Conservation (phyloP, 805 yeast species). For the Zygoascus biomembranicola region DNA sequence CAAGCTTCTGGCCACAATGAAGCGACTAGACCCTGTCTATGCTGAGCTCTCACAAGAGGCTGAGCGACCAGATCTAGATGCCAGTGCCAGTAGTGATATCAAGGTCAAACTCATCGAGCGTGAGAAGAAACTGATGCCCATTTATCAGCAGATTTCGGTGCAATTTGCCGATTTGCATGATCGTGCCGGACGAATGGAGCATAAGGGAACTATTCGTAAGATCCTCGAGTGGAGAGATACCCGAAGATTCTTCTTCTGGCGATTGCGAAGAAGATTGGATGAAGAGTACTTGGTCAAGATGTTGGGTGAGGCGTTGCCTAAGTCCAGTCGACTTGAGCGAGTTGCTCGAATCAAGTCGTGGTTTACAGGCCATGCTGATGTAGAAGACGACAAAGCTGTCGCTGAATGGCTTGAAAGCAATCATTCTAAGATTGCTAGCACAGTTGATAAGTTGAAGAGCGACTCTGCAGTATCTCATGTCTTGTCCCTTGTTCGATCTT, state of each 20-base stretch:
- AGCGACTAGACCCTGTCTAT: slow-evolving; percentile 74
- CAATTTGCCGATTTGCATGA: slow-evolving; percentile 98
- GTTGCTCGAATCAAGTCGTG: slow-evolving; percentile 81
- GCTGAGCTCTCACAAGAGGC: slow-evolving; percentile 50
- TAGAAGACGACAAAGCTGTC: slow-evolving; percentile 66
- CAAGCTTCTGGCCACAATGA: slow-evolving; percentile 84
- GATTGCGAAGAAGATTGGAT: slow-evolving; percentile 88
- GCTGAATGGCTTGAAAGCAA: slow-evolving; percentile 81
- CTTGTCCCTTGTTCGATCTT: slow-evolving; percentile 13
- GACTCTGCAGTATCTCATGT: slow-evolving; percentile 19
- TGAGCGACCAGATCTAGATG: slow-evolving; percentile 39
- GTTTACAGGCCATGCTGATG: slow-evolving; percentile 65
- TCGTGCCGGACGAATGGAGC: slow-evolving; percentile 94
- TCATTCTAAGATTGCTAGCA: slow-evolving; percentile 47
- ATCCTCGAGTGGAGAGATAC: slow-evolving; percentile 80
- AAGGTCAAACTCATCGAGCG: slow-evolving; percentile 65
- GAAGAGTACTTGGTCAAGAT: slow-evolving; percentile 82
- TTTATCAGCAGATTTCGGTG: slow-evolving; percentile 84
- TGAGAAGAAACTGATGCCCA: slow-evolving; percentile 72
- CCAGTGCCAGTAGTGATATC: slow-evolving; percentile 59
- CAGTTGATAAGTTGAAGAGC: slow-evolving; percentile 17
- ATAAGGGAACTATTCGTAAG: slow-evolving; percentile 82
- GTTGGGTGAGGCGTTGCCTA: slow-evolving; percentile 54
- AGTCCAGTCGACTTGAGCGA: slow-evolving; percentile 65
- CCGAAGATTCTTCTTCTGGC: slow-evolving; percentile 98